Percentiles rank a stretch among this genome's conserved stretches.
Evolutionary conservation across 176 grass and related monocot species (phyloP).

Genomic region (Oryza longistaminata): DNA sequence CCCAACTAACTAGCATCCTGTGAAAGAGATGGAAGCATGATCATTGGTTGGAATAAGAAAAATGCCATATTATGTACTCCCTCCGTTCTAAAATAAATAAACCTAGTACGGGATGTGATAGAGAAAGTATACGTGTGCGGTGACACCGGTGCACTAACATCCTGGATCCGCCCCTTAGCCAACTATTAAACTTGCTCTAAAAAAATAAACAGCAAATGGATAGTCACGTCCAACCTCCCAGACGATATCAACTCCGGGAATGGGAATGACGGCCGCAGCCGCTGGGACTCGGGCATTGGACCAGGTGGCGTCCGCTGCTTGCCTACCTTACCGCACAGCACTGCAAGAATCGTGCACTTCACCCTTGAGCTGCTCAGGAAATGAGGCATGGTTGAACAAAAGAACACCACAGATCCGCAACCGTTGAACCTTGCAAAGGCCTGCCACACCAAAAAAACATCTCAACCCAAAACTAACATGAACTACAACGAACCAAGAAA

Average conservation of each 20-base stretch:
- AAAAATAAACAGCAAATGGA: background rate
- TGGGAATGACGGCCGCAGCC: slow-evolving; percentile 36
- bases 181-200: too few species aligned
- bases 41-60: too few species aligned
- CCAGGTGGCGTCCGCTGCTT: slow-evolving; percentile 2
- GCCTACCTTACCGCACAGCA: slow-evolving; percentile 47
- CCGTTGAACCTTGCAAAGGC: slow-evolving; percentile 11
- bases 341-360: slow-evolving; percentile 49
- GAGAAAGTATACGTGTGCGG: too few species aligned
- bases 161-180: too few species aligned
- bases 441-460: background rate
- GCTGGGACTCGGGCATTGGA: slow-evolving; percentile 1
- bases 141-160: too few species aligned
- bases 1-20: too few species aligned
- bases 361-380: slow-evolving; percentile 15
- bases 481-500: background rate
- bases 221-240: slow-evolving; percentile 53
- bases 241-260: slow-evolving; percentile 57
- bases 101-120: too few species aligned
- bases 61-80: too few species aligned
- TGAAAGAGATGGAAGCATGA: too few species aligned
- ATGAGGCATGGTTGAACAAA: slow-evolving; percentile 39
- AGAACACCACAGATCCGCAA: too few species aligned
- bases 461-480: background rate
- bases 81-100: too few species aligned